Conservation (phyloP, 2,329 filamentous ascomycete species). For the Cryphonectria nitschkei region DNA sequence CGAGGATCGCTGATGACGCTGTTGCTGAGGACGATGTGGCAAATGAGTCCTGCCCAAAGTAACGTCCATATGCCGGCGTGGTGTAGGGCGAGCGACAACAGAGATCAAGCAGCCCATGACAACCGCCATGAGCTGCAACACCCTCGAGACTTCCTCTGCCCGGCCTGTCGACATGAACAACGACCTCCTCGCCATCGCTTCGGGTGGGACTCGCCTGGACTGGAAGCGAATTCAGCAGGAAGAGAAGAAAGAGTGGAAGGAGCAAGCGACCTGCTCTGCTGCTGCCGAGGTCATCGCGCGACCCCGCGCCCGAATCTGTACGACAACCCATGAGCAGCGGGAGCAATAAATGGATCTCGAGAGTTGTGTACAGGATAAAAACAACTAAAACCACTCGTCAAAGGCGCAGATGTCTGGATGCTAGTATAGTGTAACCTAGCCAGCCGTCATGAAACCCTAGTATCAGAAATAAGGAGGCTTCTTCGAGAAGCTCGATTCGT, state of each 20-base stretch:
- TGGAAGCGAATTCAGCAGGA: not conserved
- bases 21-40: not conserved
- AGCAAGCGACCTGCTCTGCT: not conserved
- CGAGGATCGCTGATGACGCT: not conserved
- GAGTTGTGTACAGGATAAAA: no score
- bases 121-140: not conserved
- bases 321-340: not conserved
- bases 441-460: no score
- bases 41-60: not conserved
- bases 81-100: slow-evolving; percentile 5
- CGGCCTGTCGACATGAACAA: not conserved
- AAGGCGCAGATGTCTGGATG: no score
- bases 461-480: no score
- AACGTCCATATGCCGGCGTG: not conserved
- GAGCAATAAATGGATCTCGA: no score
- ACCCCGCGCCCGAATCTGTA: not conserved
- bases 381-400: no score
- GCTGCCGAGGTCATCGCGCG: not conserved
- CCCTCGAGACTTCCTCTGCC: not conserved
- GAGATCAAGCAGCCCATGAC: slow-evolving; percentile 9
- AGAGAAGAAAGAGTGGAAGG: not conserved
- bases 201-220: slow-evolving; percentile 9
- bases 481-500: not conserved
- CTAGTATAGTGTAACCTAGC: no score
- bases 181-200: not conserved